These are phyloP conservation scores for Gorgonomyces haynaldii DNA, from an alignment of 192 early-diverging fungal species.

Conservation along the genomic window DNA sequence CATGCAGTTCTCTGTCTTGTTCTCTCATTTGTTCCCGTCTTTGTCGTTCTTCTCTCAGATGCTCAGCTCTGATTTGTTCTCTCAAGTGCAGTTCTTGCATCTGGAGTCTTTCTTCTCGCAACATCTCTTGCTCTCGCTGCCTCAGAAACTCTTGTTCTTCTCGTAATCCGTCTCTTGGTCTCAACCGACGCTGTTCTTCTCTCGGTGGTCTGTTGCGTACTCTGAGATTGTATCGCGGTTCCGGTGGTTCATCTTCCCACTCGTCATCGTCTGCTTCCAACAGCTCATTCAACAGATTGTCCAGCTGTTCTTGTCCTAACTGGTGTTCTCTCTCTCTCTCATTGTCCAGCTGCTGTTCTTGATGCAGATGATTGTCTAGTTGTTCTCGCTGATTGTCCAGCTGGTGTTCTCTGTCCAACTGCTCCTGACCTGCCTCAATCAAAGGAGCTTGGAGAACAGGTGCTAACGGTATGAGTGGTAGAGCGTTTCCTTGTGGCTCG, in stretches of 20 bases:
- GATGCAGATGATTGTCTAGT: background rate
- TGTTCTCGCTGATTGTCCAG: background rate
- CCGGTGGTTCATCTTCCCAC: too few relatives aligned
- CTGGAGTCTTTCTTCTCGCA: background rate
- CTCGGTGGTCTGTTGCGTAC: background rate
- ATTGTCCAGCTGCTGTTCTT: too few relatives aligned
- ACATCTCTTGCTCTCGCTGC: constrained; percentile 6
- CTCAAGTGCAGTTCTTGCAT: too few relatives aligned
- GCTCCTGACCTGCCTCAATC: background rate
- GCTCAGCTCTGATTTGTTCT: too few relatives aligned
- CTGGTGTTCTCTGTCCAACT: background rate
- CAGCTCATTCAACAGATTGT: background rate
- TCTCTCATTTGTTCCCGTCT: constrained; percentile 3
- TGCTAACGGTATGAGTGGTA: background rate
- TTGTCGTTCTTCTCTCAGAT: constrained; percentile 26
- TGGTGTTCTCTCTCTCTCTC: too few relatives aligned
- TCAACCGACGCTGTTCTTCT: background rate
- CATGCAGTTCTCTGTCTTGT: background rate
- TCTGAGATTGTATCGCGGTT: too few relatives aligned
- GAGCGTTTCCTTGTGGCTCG: background rate
- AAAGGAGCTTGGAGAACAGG: background rate
- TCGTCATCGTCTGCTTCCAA: background rate
- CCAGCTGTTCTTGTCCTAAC: background rate
- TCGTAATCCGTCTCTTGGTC: background rate
- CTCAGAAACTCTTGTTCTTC: background rate